A percentile compares a stretch with the other conserved stretches of the same genome.
These are phyloP conservation scores for Sarocladium oryzae DNA, from an alignment of 2,329 filamentous ascomycete species.

Conservation along the genomic window DNA sequence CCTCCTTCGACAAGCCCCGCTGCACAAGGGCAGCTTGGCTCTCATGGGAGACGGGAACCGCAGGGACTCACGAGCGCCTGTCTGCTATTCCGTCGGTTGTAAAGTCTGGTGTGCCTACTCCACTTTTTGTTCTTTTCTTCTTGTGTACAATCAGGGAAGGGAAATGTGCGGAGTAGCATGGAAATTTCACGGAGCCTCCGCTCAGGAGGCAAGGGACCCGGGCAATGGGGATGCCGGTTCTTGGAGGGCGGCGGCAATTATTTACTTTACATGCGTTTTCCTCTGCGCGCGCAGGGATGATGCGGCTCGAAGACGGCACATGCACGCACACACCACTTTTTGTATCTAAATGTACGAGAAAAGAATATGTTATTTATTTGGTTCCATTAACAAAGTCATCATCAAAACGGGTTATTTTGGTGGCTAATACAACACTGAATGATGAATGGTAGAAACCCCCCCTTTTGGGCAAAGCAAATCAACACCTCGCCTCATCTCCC, in stretches of 20 bases:
- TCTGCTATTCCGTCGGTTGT: not conserved
- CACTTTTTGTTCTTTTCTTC: conserved; percentile 5
- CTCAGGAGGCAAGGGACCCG: not conserved
- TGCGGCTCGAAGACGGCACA: not conserved
- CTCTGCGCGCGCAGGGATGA: not conserved
- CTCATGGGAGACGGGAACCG: not conserved
- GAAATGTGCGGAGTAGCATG: not conserved
- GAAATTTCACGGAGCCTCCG: not conserved
- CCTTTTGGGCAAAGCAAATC: too few relatives aligned
- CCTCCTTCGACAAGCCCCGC: not conserved
- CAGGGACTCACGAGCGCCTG: not conserved
- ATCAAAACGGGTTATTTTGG: too few relatives aligned
- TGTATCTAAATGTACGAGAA: conserved; percentile 8
- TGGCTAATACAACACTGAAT: too few relatives aligned
- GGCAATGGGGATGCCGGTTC: not conserved
- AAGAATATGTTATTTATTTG: not conserved
- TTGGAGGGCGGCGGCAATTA: not conserved
- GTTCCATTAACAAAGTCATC: too few relatives aligned
- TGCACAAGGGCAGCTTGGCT: not conserved
- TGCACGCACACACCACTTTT: conserved; percentile 5
- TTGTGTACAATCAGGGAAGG: conserved; percentile 8
- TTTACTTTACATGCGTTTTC: not conserved
- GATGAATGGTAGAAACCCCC: too few relatives aligned
- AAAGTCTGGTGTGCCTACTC: conserved; percentile 9
- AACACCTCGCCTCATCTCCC: not conserved